Percentiles rank a stretch among this genome's conserved stretches.
Conservation (phyloP, 2,329 filamentous ascomycete species). For the Talaromyces funiculosus region DNA sequence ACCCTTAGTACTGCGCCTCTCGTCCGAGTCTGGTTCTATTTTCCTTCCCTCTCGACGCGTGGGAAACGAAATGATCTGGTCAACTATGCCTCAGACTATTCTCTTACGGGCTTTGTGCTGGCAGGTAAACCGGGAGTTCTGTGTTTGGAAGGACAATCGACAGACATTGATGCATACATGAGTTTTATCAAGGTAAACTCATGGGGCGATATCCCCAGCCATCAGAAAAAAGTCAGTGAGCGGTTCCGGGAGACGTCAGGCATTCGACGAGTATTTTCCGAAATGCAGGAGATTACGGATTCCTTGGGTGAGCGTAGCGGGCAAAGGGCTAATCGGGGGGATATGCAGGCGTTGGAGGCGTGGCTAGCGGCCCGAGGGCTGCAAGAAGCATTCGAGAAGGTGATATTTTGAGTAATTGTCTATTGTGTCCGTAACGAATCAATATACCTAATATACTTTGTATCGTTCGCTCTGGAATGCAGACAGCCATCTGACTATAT, state of each 20-base stretch:
- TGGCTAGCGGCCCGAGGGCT: neutral
- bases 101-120: constrained; percentile 54
- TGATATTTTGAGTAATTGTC: neutral
- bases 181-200: constrained; percentile 58
- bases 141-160: constrained; percentile 21
- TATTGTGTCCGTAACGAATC: neutral
- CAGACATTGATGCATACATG: constrained; percentile 54
- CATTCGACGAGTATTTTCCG: neutral
- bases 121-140: constrained; percentile 54
- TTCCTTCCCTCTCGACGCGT: constrained; percentile 56
- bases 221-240: constrained; percentile 60
- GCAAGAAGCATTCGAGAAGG: neutral
- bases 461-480: neutral
- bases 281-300: neutral
- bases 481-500: too few relatives aligned
- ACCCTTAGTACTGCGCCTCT: constrained; percentile 22
- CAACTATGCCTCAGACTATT: constrained; percentile 47
- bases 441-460: neutral
- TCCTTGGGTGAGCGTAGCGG: neutral
- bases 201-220: constrained; percentile 57
- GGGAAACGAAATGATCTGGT: constrained; percentile 55
- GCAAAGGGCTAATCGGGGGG: neutral
- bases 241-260: constrained; percentile 39
- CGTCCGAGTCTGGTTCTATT: constrained; percentile 58
- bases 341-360: neutral